A percentile compares a stretch with the other conserved stretches of the same genome.
Evolutionary conservation across 176 grass and related monocot species (phyloP).

Genomic region (Elaeis guineensis): DNA sequence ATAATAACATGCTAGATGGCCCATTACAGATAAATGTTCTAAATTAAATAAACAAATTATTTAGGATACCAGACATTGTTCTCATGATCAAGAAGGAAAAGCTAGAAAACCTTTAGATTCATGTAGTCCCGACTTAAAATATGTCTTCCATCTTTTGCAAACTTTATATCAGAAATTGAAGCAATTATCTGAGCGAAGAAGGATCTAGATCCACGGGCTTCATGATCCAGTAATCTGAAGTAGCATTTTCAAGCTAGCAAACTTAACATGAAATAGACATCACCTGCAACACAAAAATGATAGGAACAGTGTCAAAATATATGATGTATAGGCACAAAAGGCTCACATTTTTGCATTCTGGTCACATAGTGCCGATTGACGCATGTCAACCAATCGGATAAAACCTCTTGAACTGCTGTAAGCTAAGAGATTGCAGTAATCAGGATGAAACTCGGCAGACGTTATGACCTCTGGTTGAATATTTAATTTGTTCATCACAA

Average conservation of each 20-base stretch:
- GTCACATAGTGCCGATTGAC: conserved; percentile 21
- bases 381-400: conserved; percentile 20
- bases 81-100: background rate
- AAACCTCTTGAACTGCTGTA: conserved; percentile 27
- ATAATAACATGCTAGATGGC: too few relatives aligned
- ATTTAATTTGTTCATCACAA: background rate
- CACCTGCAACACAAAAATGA: too few relatives aligned
- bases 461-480: conserved; percentile 22
- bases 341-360: conserved; percentile 25
- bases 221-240: conserved; percentile 16
- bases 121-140: conserved; percentile 32
- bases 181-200: conserved; percentile 22
- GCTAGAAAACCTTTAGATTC: conserved; percentile 18
- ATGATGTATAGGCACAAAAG: background rate
- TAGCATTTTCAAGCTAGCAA: background rate
- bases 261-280: too few relatives aligned
- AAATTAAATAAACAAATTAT: too few relatives aligned
- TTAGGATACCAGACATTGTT: background rate
- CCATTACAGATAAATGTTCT: too few relatives aligned
- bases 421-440: conserved; percentile 25
- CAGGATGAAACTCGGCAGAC: conserved; percentile 21
- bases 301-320: too few relatives aligned
- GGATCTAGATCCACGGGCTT: background rate
- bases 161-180: conserved; percentile 21
- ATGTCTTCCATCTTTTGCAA: conserved; percentile 20